Percentiles rank a stretch among this genome's conserved stretches.
Evolutionary conservation across 2,329 filamentous ascomycete species (phyloP).

Genomic region (Capronia epimyces): DNA sequence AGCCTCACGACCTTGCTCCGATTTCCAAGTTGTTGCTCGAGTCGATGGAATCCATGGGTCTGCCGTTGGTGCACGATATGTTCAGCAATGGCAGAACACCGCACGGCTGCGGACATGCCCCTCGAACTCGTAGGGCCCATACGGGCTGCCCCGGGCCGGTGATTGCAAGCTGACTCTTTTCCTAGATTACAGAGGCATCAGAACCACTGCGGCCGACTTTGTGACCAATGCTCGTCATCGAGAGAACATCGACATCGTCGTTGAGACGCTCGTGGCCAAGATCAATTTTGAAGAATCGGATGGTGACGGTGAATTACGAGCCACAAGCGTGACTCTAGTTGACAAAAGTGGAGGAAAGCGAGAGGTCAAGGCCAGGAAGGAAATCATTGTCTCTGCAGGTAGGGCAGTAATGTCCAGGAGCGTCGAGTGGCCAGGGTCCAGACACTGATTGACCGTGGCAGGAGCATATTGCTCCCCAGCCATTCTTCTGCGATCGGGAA

Average conservation of each 20-base stretch:
- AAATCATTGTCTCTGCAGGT: conserved; percentile 40
- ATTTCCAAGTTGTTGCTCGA: conserved; percentile 53
- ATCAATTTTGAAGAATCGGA: conserved; percentile 41
- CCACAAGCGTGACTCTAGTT: conserved; percentile 40
- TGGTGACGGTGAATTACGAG: conserved; percentile 17
- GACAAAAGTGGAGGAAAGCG: conserved; percentile 38
- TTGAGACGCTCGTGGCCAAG: conserved; percentile 49
- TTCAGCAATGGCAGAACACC: conserved; percentile 51
- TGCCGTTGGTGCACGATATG: conserved; percentile 55
- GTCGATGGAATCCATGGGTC: conserved; percentile 51
- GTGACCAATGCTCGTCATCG: conserved; percentile 40
- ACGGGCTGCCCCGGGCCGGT: not conserved
- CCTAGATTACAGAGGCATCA: conserved; percentile 45
- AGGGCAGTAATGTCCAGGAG: too few species aligned
- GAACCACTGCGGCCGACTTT: conserved; percentile 53
- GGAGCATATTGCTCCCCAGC: conserved; percentile 50
- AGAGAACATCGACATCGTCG: conserved; percentile 47
- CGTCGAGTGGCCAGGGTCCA: not conserved
- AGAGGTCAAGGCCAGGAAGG: conserved; percentile 39
- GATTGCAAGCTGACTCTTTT: conserved; percentile 2
- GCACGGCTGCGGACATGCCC: conserved; percentile 53
- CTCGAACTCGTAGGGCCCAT: conserved; percentile 38
- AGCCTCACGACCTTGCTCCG: conserved; percentile 55
- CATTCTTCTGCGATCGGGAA: conserved; percentile 51
- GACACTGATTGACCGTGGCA: conserved; percentile 1